Conservation (phyloP, 768 basidiomycete genomes). For the Suillus placidus region DNA sequence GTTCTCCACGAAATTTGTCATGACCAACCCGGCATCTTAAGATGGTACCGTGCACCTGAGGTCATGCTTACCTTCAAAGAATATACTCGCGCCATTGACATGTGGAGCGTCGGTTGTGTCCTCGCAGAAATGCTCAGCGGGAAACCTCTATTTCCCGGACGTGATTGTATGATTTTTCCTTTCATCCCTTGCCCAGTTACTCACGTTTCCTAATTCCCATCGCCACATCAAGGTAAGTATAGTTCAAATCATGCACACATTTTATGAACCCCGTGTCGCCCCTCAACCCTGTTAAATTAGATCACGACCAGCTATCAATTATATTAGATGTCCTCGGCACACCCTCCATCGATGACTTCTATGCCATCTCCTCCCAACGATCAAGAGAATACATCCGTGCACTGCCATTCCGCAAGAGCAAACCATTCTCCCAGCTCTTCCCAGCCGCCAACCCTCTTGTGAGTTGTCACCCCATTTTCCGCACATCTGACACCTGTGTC, state of each 20-base stretch:
- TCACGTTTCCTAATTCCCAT: constrained; percentile 4
- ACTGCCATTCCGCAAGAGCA: constrained; percentile 83
- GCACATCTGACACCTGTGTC: neutral
- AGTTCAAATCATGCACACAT: constrained; percentile 7
- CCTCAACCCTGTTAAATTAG: constrained; percentile 40
- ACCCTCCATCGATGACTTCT: constrained; percentile 90
- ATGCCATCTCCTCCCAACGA: constrained; percentile 81
- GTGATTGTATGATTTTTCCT: constrained; percentile 62
- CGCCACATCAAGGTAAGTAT: constrained; percentile 9
- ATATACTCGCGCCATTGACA: constrained; percentile 86
- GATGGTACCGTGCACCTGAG: constrained; percentile 98
- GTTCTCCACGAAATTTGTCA: neutral
- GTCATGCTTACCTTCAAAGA: constrained; percentile 98
- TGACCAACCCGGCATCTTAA: constrained; percentile 25
- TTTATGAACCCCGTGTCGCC: neutral
- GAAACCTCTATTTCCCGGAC: constrained; percentile 93
- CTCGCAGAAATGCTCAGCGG: constrained; percentile 91
- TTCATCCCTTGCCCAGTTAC: constrained; percentile 12
- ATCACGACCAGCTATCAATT: constrained; percentile 91
- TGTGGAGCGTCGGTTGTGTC: constrained; percentile 88
- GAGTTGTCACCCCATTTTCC: constrained; percentile 16
- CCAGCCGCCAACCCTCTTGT: constrained; percentile 74
- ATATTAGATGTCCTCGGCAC: constrained; percentile 96
- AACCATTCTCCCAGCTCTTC: constrained; percentile 68
- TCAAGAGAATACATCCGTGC: constrained; percentile 89